Evolutionary conservation across 139 green algal species (phyloP).

Genomic region (Pleodorina starrii): DNA sequence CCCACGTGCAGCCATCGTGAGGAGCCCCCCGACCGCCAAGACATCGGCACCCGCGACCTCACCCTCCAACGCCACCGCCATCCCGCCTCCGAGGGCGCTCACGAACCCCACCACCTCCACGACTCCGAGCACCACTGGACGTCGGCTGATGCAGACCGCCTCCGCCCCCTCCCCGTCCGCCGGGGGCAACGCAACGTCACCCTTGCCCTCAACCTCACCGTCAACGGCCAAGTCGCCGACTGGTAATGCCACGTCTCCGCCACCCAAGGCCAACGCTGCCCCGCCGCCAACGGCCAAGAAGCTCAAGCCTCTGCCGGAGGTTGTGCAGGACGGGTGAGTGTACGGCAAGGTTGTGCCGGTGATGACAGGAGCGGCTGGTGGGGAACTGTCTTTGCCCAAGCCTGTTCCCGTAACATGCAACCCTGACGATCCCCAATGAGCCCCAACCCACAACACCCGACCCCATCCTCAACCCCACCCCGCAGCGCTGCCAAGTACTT

Average conservation of each 20-base stretch:
- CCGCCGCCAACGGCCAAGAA: not conserved
- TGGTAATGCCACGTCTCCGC: too few species aligned
- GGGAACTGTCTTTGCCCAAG: too few species aligned
- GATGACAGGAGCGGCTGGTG: too few species aligned
- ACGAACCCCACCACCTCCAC: not conserved
- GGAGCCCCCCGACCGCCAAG: not conserved
- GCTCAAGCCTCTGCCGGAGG: not conserved
- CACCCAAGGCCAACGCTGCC: not conserved
- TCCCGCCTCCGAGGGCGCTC: not conserved
- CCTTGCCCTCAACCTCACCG: not conserved
- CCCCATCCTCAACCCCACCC: too few species aligned
- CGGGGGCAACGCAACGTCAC: not conserved
- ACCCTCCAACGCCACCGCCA: not conserved
- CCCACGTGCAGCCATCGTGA: not conserved
- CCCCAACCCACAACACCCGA: too few species aligned
- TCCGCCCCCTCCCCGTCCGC: not conserved
- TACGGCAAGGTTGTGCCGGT: too few species aligned
- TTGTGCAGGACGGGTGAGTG: constrained; percentile 17
- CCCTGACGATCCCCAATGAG: too few species aligned
- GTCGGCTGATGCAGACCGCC: not conserved
- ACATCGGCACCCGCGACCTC: not conserved
- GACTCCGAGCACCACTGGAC: not conserved
- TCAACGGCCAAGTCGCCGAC: not conserved
- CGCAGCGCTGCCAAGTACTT: constrained; percentile 37
- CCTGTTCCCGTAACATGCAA: too few species aligned